Percentiles rank a stretch among this genome's conserved stretches.
Evolutionary conservation across 2,329 filamentous ascomycete species (phyloP).

Genomic region (Magnaporthiopsis poae): DNA sequence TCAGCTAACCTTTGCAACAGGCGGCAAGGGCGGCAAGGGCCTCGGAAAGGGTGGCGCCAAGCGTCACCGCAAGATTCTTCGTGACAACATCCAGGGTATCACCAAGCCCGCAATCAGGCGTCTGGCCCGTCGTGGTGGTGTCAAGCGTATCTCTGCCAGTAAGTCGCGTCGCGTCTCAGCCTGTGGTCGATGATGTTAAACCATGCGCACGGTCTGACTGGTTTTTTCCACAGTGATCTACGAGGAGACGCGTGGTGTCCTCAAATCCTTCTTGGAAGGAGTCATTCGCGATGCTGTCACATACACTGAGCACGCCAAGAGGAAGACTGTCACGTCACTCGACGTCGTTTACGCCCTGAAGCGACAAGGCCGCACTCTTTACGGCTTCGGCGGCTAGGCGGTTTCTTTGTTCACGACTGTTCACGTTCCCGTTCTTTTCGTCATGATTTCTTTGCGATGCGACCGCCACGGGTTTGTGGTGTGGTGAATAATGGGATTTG

Average conservation of each 20-base stretch:
- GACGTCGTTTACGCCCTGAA: slow-evolving; percentile 60
- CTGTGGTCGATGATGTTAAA: too few relatives aligned
- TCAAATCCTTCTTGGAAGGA: slow-evolving; percentile 69
- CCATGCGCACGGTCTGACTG: neutral
- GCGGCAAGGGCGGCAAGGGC: slow-evolving; percentile 93
- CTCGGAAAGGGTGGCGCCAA: slow-evolving; percentile 97
- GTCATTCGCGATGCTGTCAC: slow-evolving; percentile 70
- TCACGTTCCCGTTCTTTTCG: neutral
- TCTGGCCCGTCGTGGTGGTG: slow-evolving; percentile 97
- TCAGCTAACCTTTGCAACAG: slow-evolving; percentile 30
- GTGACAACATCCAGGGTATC: slow-evolving; percentile 99
- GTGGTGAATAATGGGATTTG: too few relatives aligned
- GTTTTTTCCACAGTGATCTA: slow-evolving; percentile 50
- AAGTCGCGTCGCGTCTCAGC: slow-evolving; percentile 27
- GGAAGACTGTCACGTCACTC: slow-evolving; percentile 66
- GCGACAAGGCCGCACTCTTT: slow-evolving; percentile 66
- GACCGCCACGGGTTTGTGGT: too few relatives aligned
- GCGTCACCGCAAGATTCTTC: slow-evolving; percentile 97
- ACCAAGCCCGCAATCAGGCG: slow-evolving; percentile 97
- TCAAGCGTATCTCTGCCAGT: slow-evolving; percentile 99
- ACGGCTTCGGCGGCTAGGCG: slow-evolving; percentile 78
- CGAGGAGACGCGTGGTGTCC: slow-evolving; percentile 67
- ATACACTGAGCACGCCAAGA: slow-evolving; percentile 72
- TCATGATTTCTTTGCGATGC: neutral
- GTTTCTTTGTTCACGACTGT: slow-evolving; percentile 2